phyloP scores from a whole-genome alignment of 768 basidiomycete species.

The Macrolepiota dolichaula region DNA sequence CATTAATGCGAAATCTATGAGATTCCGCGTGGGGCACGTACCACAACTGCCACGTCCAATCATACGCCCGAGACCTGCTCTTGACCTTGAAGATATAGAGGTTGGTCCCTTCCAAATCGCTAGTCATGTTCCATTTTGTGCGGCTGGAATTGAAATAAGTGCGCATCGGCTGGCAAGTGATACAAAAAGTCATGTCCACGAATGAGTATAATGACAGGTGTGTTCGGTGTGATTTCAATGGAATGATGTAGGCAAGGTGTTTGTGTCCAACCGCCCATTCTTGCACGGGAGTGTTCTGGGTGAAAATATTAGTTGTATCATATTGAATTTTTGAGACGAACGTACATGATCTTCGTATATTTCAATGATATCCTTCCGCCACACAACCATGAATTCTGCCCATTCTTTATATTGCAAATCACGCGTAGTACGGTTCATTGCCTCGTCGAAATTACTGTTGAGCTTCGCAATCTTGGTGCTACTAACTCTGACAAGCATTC shows the following conservation, averaged over 20 bases:
- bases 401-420: conserved; percentile 63
- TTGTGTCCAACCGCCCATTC: conserved; percentile 65
- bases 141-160: conserved; percentile 36
- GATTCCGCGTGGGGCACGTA: conserved; percentile 21
- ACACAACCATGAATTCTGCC: conserved; percentile 84
- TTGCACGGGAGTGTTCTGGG: conserved; percentile 30
- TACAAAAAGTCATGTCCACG: conserved; percentile 79
- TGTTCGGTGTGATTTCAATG: conserved; percentile 60
- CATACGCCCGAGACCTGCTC: conserved; percentile 71
- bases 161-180: conserved; percentile 60
- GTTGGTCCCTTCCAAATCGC: conserved; percentile 57
- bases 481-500: conserved; percentile 82
- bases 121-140: conserved; percentile 23
- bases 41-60: conserved; percentile 94
- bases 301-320: background rate
- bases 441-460: conserved; percentile 58
- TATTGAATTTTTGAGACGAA: conserved; percentile 8
- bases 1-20: conserved; percentile 1
- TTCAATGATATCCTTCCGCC: conserved; percentile 75
- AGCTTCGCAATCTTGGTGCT: conserved; percentile 56
- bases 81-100: conserved; percentile 86
- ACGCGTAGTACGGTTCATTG: conserved; percentile 58
- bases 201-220: conserved; percentile 84
- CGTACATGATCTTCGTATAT: conserved; percentile 83
- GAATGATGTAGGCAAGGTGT: conserved; percentile 74